Evolutionary conservation across 306 rosid species (phyloP).

Genomic region (Morella rubra): DNA sequence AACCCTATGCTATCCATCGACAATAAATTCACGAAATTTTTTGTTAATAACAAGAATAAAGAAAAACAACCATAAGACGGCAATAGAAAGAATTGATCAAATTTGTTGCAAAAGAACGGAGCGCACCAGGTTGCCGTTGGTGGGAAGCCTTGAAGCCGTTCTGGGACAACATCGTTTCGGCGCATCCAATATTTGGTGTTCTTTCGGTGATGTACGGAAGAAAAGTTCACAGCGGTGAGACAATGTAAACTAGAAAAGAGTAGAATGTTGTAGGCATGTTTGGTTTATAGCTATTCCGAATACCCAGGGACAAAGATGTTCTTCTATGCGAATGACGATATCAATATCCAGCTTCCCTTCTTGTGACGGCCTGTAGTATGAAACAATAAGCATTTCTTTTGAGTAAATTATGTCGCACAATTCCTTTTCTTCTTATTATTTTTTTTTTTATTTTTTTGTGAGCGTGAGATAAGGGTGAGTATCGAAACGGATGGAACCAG

Average conservation of each 20-base stretch:
- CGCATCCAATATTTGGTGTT: not conserved
- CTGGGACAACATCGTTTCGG: constrained; percentile 31
- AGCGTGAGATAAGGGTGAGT: too few species aligned
- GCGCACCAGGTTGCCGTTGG: constrained; percentile 24
- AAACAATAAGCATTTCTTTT: too few species aligned
- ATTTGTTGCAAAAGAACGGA: not conserved
- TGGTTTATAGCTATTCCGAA: not conserved
- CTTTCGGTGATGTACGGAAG: not conserved
- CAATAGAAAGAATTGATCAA: not conserved
- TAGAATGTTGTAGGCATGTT: not conserved
- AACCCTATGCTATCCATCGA: not conserved
- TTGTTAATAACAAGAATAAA: too few species aligned
- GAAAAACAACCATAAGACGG: not conserved
- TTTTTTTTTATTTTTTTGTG: too few species aligned
- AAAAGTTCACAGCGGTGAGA: not conserved
- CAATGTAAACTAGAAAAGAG: not conserved
- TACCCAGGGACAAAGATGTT: not conserved
- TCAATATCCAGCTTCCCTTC: not conserved
- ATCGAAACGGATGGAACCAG: too few species aligned
- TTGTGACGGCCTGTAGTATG: too few species aligned
- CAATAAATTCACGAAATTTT: not conserved
- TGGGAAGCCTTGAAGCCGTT: constrained; percentile 29
- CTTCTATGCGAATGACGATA: not conserved
- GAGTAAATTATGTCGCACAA: too few species aligned
- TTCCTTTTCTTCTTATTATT: too few species aligned